Evolutionary conservation across 2,329 filamentous ascomycete species (phyloP), one percentile per base, ranked within the genome.

Genomic region (Cordyceps fumosorosea): DNA sequence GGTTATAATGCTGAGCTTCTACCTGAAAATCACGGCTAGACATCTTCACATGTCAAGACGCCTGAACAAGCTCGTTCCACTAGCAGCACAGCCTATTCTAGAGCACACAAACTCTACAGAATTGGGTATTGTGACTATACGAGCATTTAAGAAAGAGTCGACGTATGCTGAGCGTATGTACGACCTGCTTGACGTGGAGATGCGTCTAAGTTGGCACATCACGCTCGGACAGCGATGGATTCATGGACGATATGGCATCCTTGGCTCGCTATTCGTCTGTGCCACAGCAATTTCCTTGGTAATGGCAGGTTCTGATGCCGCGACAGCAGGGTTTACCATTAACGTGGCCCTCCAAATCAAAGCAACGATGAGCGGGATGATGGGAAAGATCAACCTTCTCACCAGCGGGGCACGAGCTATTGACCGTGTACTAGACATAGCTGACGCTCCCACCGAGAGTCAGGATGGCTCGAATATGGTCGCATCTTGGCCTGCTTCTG

Each of bases 71-170:
- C 56, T 64, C n/a, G 22, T 64, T 5, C 60, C 63, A 3, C 34
- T 52, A 2, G 42, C 48, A 5, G 29, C 44, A 14, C 63, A 60
- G 22, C 62, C 64, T 14, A 57, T 60, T 11, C 47, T 64, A 12
- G 64, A 65, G 40, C 62, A 62, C 22, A 42, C 51, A 18, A 55
- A 45, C 34, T 62, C 62, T n/a, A 18, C 54, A 32, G 52, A 52
- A 14, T 52, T 54, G 14, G 64, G 62, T 5, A 22, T 65, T 7
- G 12, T 32, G 34, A 65, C 62, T 11, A 65, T 65, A 12, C 55
- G 64, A 48, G 64, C 62, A 7, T 65, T 64, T 29, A 48, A 44
- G 2, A 65, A 45, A 37, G 22, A 16, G n/a, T 18, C 42, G 8
- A 14, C n/a, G 2, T 62, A 64, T 45, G 24, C 56, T 18, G 40